Evolutionary conservation across 148 eudicot species (phyloP), one percentile per base, ranked within the genome.

Genomic region (Bassia scoparia): DNA sequence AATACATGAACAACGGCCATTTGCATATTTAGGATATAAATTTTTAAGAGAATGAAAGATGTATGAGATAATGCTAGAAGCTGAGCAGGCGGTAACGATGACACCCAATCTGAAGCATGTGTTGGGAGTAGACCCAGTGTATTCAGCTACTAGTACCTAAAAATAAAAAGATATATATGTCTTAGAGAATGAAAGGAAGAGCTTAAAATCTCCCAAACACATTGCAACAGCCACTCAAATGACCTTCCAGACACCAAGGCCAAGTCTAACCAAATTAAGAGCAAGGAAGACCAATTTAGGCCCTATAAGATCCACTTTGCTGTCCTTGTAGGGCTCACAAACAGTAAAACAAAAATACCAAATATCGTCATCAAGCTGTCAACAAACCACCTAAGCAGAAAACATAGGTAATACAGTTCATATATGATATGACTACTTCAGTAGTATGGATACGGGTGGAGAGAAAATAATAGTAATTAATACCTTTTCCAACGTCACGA

Each of bases 111-210:
- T 56, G 97, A 95, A 44, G 89, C 86, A 71, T 95, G 98, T 41
- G 98, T 95, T 68, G 97, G 98, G 69, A 95, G 97, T 81, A 95
- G 98, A 71, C 93, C 98, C 79, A 95, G 72, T 0, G 98, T 87
- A 80, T 95, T 95, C 24, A 95, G 91, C 98, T 90, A 93, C 82
- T 75, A 83, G 54, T 61, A 74, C 18, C 11, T 20, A 38, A 71
- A 71, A 27, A 61, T 44, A 34, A 71, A 30, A 48, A 27, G 41
- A 61, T 23, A 34, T 68, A 26, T 18, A 69, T 72, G 35, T n/a
- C n/a, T 68, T 7, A 68, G 29, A 69, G 13, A 44, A 30, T 13
- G 2, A 60, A 61, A 13, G 38, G n/a, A 65, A 30, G 79, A 74
- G 27, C 20, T 21, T 26, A 53, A 61, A 16, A 49, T 50, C 31